A percentile compares a stretch with the other conserved stretches of the same genome.
These are phyloP conservation scores for Magnaporthiopsis incrustans DNA, from an alignment of 2,329 filamentous ascomycete species.

Conservation along the genomic window DNA sequence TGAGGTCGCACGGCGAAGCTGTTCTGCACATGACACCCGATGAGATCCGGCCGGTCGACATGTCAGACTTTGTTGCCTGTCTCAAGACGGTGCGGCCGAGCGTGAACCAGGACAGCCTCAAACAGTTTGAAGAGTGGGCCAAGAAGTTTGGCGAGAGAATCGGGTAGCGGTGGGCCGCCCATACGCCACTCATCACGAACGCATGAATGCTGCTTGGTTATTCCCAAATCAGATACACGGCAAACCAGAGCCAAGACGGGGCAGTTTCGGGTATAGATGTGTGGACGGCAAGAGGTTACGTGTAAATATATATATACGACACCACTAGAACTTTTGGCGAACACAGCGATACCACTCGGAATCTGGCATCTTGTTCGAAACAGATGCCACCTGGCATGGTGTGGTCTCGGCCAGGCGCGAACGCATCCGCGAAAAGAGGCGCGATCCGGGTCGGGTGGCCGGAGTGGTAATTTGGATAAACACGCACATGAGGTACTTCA, in stretches of 20 bases:
- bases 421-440: background rate
- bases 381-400: background rate
- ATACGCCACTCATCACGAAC: background rate
- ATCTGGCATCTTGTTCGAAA: background rate
- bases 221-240: background rate
- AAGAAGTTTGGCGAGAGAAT: slow-evolving; percentile 86
- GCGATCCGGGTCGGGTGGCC: no score
- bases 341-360: background rate
- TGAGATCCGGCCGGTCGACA: slow-evolving; percentile 78
- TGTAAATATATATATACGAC: background rate
- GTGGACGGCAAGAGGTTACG: background rate
- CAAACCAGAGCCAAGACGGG: background rate
- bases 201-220: background rate
- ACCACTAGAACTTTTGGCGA: background rate
- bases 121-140: slow-evolving; percentile 92
- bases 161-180: slow-evolving; percentile 41
- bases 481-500: background rate
- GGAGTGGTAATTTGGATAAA: background rate
- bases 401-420: background rate
- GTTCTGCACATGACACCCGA: slow-evolving; percentile 89
- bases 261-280: background rate
- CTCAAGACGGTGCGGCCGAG: slow-evolving; percentile 80
- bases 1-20: slow-evolving; percentile 83
- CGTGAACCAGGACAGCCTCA: slow-evolving; percentile 76
- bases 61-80: slow-evolving; percentile 78